Base-by-base conservation (phyloP, 805 yeast species). In the Myxozyma mucilagina region DNA sequence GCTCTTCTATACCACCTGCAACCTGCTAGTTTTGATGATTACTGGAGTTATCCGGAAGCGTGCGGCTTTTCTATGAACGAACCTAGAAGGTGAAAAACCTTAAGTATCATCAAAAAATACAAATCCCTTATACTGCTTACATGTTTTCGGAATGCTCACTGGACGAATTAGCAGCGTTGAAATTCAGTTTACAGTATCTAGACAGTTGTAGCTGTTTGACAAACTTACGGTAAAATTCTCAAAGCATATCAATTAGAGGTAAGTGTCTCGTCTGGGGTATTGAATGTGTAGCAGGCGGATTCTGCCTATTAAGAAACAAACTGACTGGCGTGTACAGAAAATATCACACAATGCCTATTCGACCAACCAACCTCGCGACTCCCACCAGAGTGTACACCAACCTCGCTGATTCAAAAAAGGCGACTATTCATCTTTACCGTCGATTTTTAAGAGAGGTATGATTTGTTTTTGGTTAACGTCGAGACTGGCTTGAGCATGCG, bases 301-400 rank as follows among this genome's bases (percentile, higher is more conserved):
- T 11, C 13, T 7, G 18, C 47, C n/a, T 18, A 18, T 20, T 18
- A n/a, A 11, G 31, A 20, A 8, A 24, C 32, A 4, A 16, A 24
- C 20, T 42, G 5, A 16, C 20, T 42, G n/a, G 24, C 32, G 48
- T n/a, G 13, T 31, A 29, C 18, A 35, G 16, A 36, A 11, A 9
- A 4, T 38, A 5, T 38, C 24, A 41, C 45, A 14, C 1, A 39
- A 80, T 80, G 83, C 78, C 80, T 82, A 89, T 92, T 24, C 76
- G 83, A 50, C 86, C 96, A 32, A 89, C 96, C 10, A 90, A 89
- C 63, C 87, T 87, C 76, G 96, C 96, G 14, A 89, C 87, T 75
- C 82, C 93, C 44, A 86, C 94, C 32, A 85, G 84, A 72, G 83
- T 85, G 70, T 81, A 89, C 59, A 80, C 82, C 63, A 77, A 84